phyloP scores from a whole-genome alignment of 2,329 filamentous ascomycete species.

The Aureobasidium mangrovei region DNA sequence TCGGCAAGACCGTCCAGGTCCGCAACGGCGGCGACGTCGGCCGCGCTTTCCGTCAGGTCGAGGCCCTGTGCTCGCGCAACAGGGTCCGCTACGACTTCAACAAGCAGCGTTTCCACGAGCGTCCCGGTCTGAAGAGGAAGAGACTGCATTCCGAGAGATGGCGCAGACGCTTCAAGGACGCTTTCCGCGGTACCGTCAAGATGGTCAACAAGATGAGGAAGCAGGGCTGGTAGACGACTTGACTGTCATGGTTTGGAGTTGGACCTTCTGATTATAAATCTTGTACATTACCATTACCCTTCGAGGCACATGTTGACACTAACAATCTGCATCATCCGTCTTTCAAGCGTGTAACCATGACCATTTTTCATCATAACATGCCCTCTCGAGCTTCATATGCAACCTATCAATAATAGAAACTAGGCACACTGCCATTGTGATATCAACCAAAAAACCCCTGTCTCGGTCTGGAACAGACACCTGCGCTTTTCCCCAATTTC shows the following conservation, averaged over 20 bases:
- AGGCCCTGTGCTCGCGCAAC: conserved; percentile 44
- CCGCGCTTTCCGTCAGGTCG: conserved; percentile 38
- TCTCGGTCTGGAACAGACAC: too few relatives aligned
- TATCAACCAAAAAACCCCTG: too few relatives aligned
- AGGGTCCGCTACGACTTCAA: conserved; percentile 47
- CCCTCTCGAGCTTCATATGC: too few relatives aligned
- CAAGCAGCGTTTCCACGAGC: conserved; percentile 63
- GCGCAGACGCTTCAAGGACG: conserved; percentile 65
- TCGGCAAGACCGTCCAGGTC: conserved; percentile 34
- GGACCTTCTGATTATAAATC: too few relatives aligned
- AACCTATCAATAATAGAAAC: too few relatives aligned
- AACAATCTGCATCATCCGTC: too few relatives aligned
- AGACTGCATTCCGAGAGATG: conserved; percentile 73
- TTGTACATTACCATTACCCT: too few relatives aligned
- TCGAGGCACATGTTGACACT: too few relatives aligned
- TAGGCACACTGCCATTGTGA: too few relatives aligned
- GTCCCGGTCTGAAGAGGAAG: conserved; percentile 67
- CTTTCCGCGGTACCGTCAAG: conserved; percentile 70
- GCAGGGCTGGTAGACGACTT: conserved; percentile 61
- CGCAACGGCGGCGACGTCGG: conserved; percentile 38
- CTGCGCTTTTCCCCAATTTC: conserved; percentile 1
- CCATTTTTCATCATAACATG: too few relatives aligned
- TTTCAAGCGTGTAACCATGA: too few relatives aligned
- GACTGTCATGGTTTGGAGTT: too few relatives aligned
- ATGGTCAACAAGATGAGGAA: conserved; percentile 61